Base-by-base conservation (phyloP, 2,329 filamentous ascomycete genomes). In the Arachnomyces sp. region DNA sequence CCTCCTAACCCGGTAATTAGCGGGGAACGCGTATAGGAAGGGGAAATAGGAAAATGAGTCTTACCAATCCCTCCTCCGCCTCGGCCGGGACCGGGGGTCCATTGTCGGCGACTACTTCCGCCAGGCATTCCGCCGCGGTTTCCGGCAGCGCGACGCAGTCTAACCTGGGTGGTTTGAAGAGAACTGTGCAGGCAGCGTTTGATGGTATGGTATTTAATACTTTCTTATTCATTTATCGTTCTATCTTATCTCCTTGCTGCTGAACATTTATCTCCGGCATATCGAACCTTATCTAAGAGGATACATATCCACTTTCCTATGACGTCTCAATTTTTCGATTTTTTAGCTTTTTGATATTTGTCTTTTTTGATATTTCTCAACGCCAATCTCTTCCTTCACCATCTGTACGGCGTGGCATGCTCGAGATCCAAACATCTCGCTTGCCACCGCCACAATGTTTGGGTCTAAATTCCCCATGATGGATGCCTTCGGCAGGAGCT, bases 101-200 rank as follows among this genome's bases (percentile, higher is more conserved):
- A 40, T 51, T 63, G 50, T 56, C 48, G 11, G 43, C 46, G 36
- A 40, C 40, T 20, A 35, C 48, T 2, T 43, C 43, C 4, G 42
- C 60, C 49, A 58, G 57, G 53, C 53, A 58, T 36, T 52, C 55
- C 41, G 53, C 47, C 45, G 49, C 54, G 37, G 45, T 50, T 36
- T 40, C 44, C 40, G 49, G 53, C 44, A 53, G 50, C 47, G 33
- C 31, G 20, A 43, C 38, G 15, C 41, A 39, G 8, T 34, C 35
- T 43, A 60, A 54, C 47, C 54, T 59, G 47, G 20, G 20, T 9
- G 57, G 54, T 43, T 51, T 63, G 47, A 68, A 67, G 55, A 61
- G 64, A 52, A 62, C 52, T 47, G 55, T 66, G 40, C 65, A 67
- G 55, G 57, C 61, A 47, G 56, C 59, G 51, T 63, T 66, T 49